phyloP scores from a whole-genome alignment of 192 early-diverging fungal species.

The Linnemannia exigua region DNA sequence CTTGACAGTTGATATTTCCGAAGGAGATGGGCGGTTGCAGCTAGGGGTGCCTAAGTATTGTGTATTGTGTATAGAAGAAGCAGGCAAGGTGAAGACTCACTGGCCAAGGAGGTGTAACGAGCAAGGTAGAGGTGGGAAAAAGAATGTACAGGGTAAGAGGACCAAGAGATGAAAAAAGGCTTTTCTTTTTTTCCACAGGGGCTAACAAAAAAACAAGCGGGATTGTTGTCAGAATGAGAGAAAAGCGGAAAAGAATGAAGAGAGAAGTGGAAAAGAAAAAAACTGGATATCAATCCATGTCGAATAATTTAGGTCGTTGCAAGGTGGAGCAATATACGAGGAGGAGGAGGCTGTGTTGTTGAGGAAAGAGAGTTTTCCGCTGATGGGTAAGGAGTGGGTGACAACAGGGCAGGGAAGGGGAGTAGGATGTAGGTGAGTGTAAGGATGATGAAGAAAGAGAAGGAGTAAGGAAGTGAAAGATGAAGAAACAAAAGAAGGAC shows the following conservation, averaged over 20 bases:
- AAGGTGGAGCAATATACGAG: neutral
- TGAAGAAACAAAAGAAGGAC: neutral
- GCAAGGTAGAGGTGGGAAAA: neutral
- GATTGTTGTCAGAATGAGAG: neutral
- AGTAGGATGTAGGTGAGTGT: neutral
- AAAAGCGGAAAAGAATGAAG: neutral
- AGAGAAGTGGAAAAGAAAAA: neutral
- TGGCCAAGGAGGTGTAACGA: neutral
- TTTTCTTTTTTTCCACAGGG: neutral
- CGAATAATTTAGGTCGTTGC: neutral
- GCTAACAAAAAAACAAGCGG: neutral
- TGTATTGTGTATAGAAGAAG: neutral
- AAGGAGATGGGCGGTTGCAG: neutral
- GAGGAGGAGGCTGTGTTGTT: neutral
- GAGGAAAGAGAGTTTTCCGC: neutral
- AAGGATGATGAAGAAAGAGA: neutral
- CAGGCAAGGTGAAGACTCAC: neutral
- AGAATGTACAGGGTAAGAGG: neutral
- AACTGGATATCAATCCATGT: slow-evolving; percentile 1
- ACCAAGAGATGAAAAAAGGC: neutral
- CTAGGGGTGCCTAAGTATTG: neutral
- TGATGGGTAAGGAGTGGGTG: neutral
- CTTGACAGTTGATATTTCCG: neutral
- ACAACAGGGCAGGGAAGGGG: neutral
- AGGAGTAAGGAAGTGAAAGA: neutral